Base-by-base conservation (phyloP, 2,329 filamentous ascomycete genomes). In the Paraphaeosphaeria sporulosa region DNA sequence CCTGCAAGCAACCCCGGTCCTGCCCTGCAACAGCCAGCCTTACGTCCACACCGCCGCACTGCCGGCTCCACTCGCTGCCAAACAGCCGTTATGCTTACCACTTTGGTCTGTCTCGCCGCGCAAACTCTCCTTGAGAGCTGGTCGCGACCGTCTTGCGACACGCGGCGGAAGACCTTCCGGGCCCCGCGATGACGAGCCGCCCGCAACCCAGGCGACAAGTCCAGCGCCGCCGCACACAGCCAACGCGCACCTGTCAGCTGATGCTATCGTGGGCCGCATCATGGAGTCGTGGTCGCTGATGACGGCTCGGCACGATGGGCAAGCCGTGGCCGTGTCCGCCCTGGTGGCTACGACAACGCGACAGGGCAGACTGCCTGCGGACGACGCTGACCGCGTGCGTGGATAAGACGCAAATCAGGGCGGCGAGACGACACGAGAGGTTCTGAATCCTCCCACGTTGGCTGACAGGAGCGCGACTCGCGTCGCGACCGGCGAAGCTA, bases 401-500 rank as follows among this genome's bases (percentile, higher is more conserved):
- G 58, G 61, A 60, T 66, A 67, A 64, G 65, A 55, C 56, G 59
- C 62, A 58, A 61, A 56, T 58, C 61, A 65, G 49, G 64, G 61
- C 61, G 60, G 50, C 59, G 46, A 64, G 48, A 48, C 57, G 59
- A 64, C 54, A 62, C 71, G 71, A 74, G 71, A 75, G 69, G 60
- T 68, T 64, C 63, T 65, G 66, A 61, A 66, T 67, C 65, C 61
- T 68, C 66, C 48, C 66, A 49, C 64, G 54, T 53, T 60, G 60
- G 62, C 64, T 65, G 54, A 58, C 53, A 57, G 1, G 57, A 93
- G 91, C 57, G 88, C 0, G 92, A 89, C 72, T 96, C 97, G 23
- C 92, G 90, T 0, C 87, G 85, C 1, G 91, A 44, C 63, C 64
- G 67, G 64, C 62, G 57, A 60, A 61, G 54, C 66, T 60, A 58